Evolutionary conservation across 345 rosid species (phyloP), one percentile per base, ranked within the genome.

Genomic region (Balakata baccata): DNA sequence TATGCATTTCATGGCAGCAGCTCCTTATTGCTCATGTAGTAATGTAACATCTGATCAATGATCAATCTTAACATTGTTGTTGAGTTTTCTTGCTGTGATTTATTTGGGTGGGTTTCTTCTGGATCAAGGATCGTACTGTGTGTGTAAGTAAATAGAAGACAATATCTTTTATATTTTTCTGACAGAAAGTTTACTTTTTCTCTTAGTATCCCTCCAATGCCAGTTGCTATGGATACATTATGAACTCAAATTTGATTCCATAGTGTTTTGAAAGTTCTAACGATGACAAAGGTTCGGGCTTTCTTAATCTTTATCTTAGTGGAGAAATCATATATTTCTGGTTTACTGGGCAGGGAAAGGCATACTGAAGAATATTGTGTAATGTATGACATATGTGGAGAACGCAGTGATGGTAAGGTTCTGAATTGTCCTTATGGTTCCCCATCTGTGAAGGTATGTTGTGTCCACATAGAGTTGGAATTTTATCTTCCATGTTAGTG

Each of bases 311-410:
- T 53, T 64, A 11, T 18, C 62, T 49, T 8, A n/a, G 52, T 58
- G 49, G 81, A 47, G 69, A 66, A 56, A 69, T 78, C 69, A 56
- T 74, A 25, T 53, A 56, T 64, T 63, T 74, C 74, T 77, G n/a
- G 37, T 77, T 17, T 71, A 14, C 71, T 78, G 78, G 22, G 17
- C 71, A 77, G 75, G 66, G 66, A 66, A 41, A 64, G 3, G 43
- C 75, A 77, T 77, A 23, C 66, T 39, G 54, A 46, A 34, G 80
- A 77, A 22, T 77, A 71, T 39, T 77, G 80, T 20, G 75, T 75
- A 16, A 77, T 77, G 80, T 77, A 77, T 66, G 80, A 77, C 68
- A 77, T 77, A 9, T 77, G 80, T 71, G 80, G 80, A 37, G 46
- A n/a, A 65, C 71, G 80, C 41, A 71, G 71, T 65, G 80, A 77